Conservation (phyloP, 352 stramenopile species). For the Pythium chondricola region DNA sequence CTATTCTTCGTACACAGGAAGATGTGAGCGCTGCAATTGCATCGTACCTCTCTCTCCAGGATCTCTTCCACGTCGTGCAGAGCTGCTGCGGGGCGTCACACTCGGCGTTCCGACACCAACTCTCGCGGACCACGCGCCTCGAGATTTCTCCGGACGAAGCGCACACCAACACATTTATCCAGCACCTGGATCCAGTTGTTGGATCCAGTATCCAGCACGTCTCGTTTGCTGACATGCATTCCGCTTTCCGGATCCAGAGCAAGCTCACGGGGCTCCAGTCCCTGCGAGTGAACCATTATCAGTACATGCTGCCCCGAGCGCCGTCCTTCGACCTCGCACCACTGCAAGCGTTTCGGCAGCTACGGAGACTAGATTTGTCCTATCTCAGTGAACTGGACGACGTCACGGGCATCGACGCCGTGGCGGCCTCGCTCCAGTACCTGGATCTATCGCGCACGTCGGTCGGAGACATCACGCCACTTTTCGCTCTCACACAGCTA, state of each 20-base stretch:
- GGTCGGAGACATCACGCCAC: constrained; percentile 13
- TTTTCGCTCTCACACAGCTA: constrained; percentile 5
- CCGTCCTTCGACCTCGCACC: constrained; percentile 9
- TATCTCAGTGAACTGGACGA: constrained; percentile 9
- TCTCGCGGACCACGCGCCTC: constrained; percentile 10
- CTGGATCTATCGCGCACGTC: constrained; percentile 9
- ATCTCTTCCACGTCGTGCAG: constrained; percentile 14
- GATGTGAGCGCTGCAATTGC: constrained; percentile 14
- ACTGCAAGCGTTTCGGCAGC: constrained; percentile 10
- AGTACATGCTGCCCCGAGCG: constrained; percentile 8
- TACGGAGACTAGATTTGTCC: constrained; percentile 9
- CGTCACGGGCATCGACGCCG: constrained; percentile 10
- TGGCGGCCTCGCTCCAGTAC: constrained; percentile 3
- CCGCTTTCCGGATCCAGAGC: constrained; percentile 1
- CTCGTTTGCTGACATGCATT: constrained; percentile 9
- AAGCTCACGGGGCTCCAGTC: constrained; percentile 1
- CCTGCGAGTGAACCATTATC: constrained; percentile 6
- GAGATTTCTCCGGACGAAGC: constrained; percentile 6
- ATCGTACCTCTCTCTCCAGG: constrained; percentile 13
- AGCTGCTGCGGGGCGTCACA: constrained; percentile 9
- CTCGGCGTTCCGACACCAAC: constrained; percentile 14
- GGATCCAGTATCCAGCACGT: constrained; percentile 4
- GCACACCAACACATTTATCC: constrained; percentile 1
- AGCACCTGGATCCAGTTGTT: constrained; percentile 1
- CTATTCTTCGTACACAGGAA: constrained; percentile 17